These are phyloP conservation scores for Pseudogymnoascus sp. DNA, from an alignment of 2,329 filamentous ascomycete species.

Conservation along the genomic window DNA sequence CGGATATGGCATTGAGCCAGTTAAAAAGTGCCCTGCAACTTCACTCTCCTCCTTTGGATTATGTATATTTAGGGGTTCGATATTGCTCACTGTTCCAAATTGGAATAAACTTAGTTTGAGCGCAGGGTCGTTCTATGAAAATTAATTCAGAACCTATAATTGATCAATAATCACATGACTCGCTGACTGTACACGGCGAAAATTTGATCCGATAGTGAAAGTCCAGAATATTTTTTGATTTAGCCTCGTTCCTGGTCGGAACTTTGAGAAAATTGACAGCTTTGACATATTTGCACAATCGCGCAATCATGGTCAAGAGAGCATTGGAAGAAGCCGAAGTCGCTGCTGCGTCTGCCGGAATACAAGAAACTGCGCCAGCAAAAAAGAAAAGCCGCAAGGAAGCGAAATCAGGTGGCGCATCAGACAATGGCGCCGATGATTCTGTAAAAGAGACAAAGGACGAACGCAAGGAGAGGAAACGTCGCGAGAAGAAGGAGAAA, in stretches of 20 bases:
- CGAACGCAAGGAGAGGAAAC: slow-evolving; percentile 32
- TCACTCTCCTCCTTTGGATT: neutral
- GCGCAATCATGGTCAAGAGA: slow-evolving; percentile 25
- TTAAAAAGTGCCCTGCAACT: slow-evolving; percentile 1
- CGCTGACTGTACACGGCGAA: slow-evolving; percentile 4
- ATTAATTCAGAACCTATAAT: slow-evolving; percentile 5
- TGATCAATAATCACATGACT: neutral
- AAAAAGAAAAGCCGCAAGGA: slow-evolving; percentile 25
- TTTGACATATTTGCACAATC: slow-evolving; percentile 8
- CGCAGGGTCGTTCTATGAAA: neutral
- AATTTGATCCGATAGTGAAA: slow-evolving; percentile 6
- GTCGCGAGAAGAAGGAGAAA: slow-evolving; percentile 28
- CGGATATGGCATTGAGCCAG: neutral
- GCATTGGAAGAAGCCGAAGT: slow-evolving; percentile 24
- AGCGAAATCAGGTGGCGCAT: slow-evolving; percentile 19
- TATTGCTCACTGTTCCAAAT: slow-evolving; percentile 5
- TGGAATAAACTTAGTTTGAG: slow-evolving; percentile 6
- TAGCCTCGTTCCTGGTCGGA: neutral
- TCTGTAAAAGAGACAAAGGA: slow-evolving; percentile 28
- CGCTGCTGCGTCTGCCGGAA: slow-evolving; percentile 9
- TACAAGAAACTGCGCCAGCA: slow-evolving; percentile 8
- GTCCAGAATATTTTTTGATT: slow-evolving; percentile 4
- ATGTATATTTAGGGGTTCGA: slow-evolving; percentile 7
- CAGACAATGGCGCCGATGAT: slow-evolving; percentile 22
- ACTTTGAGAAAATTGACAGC: slow-evolving; percentile 6